phyloP scores from a whole-genome alignment of 1,284 basidiomycete genomes.

The Apiotrichum sp. region DNA sequence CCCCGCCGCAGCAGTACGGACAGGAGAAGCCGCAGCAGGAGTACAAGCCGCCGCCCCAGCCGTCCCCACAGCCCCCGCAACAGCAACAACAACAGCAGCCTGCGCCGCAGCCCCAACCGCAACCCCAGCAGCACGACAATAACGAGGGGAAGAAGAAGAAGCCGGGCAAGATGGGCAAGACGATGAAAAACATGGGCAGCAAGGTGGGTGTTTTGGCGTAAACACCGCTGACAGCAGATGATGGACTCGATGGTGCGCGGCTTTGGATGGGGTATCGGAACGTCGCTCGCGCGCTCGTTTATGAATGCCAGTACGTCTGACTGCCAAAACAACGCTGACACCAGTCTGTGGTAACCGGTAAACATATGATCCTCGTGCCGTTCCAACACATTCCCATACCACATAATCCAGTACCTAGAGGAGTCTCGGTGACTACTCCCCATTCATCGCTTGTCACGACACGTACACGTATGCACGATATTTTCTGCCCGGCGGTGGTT shows the following conservation, averaged over 20 bases:
- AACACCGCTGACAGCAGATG: background rate
- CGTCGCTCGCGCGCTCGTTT: background rate
- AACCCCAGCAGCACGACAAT: background rate
- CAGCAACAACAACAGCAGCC: background rate
- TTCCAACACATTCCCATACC: background rate
- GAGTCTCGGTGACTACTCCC: too few relatives aligned
- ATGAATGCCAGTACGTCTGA: background rate
- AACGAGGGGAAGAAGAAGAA: background rate
- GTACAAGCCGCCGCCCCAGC: background rate
- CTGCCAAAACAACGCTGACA: background rate
- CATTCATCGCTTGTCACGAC: too few relatives aligned
- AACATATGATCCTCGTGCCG: background rate
- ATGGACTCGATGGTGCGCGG: background rate
- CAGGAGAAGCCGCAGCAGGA: background rate
- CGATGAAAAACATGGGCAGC: background rate
- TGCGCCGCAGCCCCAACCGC: background rate
- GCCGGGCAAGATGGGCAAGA: background rate
- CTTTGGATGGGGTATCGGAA: conserved; percentile 3
- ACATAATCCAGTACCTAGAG: too few relatives aligned
- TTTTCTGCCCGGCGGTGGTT: too few relatives aligned
- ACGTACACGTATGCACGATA: too few relatives aligned
- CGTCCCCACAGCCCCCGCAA: background rate
- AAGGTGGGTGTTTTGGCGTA: background rate
- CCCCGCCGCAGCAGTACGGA: background rate
- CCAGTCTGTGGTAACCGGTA: background rate